Base-by-base conservation (phyloP, 2,329 filamentous ascomycete genomes). In the Aspergillus sp. region DNA sequence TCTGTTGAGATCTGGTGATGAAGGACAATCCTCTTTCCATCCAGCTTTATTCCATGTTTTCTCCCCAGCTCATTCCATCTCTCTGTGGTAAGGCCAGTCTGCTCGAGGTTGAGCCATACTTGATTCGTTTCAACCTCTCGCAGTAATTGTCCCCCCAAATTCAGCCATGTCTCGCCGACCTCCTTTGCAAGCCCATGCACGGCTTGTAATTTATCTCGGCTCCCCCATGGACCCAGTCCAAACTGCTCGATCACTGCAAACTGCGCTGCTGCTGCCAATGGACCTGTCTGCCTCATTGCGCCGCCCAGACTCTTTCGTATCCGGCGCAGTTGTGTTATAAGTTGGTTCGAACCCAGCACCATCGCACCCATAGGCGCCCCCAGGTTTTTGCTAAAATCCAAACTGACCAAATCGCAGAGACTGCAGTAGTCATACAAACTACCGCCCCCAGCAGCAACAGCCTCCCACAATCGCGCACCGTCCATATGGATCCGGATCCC, bases 341-440 rank as follows among this genome's bases (percentile, higher is more conserved):
- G 80, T 1, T 69, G 68, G 56, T 76, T 74, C 7, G 57, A 65
- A 22, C 84, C 84, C 0, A 90, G 83, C 3, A 93, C 73, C 34
- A 92, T 83, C 64, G 83, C 86, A 1, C 89, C 89, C 34, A 91
- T 84, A 0, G 89, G 89, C 0, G 89, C 89, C 4, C 89, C 89
- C 0, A 93, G 81, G 1, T 89, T 89, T 70, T 93, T 93, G 58
- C 83, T 86, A 66, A 93, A 89, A 70, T 88, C 91, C 37, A 93
- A 75, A 59, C 81, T 88, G 9, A 91, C 77, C 45, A 82, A 88
- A 68, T 93, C 88, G 67, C 90, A 89, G 60, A 82, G 80, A 1
- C 75, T 77, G 64, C 83, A 86, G 69, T 83, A 90, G 1, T 89
- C 87, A 3, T 80, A 75, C 19, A 93, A 73, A 1, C 79, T 79